A percentile compares a stretch with the other conserved stretches of the same genome.
phyloP scores from a whole-genome alignment of 2,329 filamentous ascomycete genomes.

The Arthrobotrys sphaeroides region DNA sequence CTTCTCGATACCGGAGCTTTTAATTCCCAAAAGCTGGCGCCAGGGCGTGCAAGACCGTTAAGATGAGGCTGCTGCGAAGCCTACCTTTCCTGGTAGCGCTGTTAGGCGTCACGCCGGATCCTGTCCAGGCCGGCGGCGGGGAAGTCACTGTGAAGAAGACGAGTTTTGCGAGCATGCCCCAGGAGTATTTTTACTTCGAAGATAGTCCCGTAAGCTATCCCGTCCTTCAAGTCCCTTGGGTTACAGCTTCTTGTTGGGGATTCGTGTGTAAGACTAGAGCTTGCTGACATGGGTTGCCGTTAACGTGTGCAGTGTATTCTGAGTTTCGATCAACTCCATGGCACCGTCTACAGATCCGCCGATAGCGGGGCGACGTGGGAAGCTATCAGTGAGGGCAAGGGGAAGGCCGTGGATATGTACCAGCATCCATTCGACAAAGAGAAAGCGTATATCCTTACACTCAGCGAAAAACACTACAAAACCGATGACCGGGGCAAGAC shows the following conservation, averaged over 20 bases:
- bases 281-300: not conserved
- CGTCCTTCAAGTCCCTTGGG: not conserved
- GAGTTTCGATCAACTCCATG: slow-evolving; percentile 67
- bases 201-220: slow-evolving; percentile 65
- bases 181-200: slow-evolving; percentile 86
- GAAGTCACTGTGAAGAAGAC: slow-evolving; percentile 64
- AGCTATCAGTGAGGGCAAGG: slow-evolving; percentile 69
- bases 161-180: slow-evolving; percentile 73
- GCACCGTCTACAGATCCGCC: slow-evolving; percentile 77
- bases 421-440: slow-evolving; percentile 82
- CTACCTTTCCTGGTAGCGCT: slow-evolving; percentile 54
- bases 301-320: slow-evolving; percentile 55
- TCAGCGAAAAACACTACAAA: slow-evolving; percentile 76
- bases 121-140: slow-evolving; percentile 14
- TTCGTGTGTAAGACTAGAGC: not conserved
- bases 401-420: slow-evolving; percentile 69
- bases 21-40: slow-evolving; percentile 30
- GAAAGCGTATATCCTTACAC: slow-evolving; percentile 81
- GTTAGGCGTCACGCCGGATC: slow-evolving; percentile 43
- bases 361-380: slow-evolving; percentile 85
- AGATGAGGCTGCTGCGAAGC: slow-evolving; percentile 54
- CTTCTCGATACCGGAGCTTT: not conserved
- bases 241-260: not conserved
- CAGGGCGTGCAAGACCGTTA: slow-evolving; percentile 33
- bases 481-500: slow-evolving; percentile 83